Evolutionary conservation across 169 alveolate genomes (phyloP).

Genomic region (Plasmodium sp.): DNA sequence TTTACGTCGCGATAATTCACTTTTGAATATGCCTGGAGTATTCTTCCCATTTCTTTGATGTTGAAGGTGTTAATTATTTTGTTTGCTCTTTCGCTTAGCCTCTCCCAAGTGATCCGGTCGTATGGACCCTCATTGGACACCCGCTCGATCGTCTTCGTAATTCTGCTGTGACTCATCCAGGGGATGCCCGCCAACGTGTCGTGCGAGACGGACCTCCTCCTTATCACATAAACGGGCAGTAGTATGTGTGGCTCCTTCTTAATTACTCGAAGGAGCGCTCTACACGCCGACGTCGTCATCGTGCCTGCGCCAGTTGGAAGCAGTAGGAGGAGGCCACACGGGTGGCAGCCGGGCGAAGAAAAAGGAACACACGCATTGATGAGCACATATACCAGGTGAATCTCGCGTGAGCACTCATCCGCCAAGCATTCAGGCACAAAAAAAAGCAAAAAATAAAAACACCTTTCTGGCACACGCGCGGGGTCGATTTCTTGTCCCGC

Average conservation of each 20-base stretch:
- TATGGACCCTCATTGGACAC: conserved; percentile 65
- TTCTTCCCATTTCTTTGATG: conserved; percentile 66
- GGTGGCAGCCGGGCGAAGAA: not conserved
- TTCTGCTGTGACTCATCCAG: conserved; percentile 74
- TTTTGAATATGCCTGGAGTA: conserved; percentile 42
- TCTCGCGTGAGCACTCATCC: not conserved
- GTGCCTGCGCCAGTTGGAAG: not conserved
- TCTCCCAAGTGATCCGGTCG: conserved; percentile 68
- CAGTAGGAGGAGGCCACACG: not conserved
- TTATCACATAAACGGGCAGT: not conserved
- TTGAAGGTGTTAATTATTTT: conserved; percentile 35
- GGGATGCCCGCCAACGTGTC: conserved; percentile 72
- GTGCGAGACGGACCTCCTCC: conserved; percentile 31
- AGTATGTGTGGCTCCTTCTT: not conserved
- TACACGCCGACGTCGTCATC: not conserved
- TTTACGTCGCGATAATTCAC: conserved; percentile 60
- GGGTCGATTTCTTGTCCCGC: not conserved
- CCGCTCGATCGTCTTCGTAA: conserved; percentile 49
- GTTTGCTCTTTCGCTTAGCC: conserved; percentile 43
- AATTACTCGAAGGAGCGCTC: not conserved
- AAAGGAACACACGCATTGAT: not conserved
- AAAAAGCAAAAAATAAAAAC: not conserved
- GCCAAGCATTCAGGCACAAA: not conserved
- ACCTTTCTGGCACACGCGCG: not conserved
- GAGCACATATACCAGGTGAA: not conserved